Percentiles rank a stretch among this genome's conserved stretches.
Conservation (phyloP, 2,329 filamentous ascomycete species). For the Neofusicoccum cordaticola region DNA sequence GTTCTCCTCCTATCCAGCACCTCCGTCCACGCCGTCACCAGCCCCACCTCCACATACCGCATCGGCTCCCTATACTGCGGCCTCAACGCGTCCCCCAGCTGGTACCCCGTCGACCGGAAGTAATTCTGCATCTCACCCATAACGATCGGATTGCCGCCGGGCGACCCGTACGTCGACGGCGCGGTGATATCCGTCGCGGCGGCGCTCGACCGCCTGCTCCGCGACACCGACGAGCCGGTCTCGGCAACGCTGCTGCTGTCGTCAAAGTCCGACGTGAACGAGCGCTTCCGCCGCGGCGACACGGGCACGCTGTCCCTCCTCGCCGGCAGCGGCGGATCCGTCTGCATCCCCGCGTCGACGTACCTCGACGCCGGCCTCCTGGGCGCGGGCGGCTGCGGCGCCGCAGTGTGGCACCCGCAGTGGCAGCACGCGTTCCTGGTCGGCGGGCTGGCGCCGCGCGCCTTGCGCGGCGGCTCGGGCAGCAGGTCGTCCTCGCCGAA, state of each 20-base stretch:
- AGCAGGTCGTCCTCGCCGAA: conserved; percentile 15
- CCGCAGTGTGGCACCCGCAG: conserved; percentile 17
- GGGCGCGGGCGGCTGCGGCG: neutral
- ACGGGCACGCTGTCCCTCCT: neutral
- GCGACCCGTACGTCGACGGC: conserved; percentile 20
- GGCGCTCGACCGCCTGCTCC: conserved; percentile 20
- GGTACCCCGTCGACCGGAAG: conserved; percentile 33
- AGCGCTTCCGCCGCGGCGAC: conserved; percentile 6
- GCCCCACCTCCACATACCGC: neutral
- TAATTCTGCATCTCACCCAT: conserved; percentile 35
- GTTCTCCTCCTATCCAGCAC: neutral
- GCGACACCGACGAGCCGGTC: neutral
- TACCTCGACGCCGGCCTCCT: conserved; percentile 19
- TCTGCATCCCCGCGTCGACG: conserved; percentile 27
- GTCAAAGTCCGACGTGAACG: neutral
- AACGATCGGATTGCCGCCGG: conserved; percentile 23
- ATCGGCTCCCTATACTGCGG: conserved; percentile 2
- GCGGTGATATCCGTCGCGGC: conserved; percentile 20
- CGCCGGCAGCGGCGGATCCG: conserved; percentile 19
- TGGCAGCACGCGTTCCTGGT: neutral
- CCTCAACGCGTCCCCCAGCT: conserved; percentile 31
- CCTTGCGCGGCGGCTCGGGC: neutral
- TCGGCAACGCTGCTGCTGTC: neutral
- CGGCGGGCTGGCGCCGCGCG: neutral
- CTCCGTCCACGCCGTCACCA: neutral